These are phyloP conservation scores for Articulospora tetracladia DNA, from an alignment of 495 filamentous ascomycete genomes.

Conservation along the genomic window DNA sequence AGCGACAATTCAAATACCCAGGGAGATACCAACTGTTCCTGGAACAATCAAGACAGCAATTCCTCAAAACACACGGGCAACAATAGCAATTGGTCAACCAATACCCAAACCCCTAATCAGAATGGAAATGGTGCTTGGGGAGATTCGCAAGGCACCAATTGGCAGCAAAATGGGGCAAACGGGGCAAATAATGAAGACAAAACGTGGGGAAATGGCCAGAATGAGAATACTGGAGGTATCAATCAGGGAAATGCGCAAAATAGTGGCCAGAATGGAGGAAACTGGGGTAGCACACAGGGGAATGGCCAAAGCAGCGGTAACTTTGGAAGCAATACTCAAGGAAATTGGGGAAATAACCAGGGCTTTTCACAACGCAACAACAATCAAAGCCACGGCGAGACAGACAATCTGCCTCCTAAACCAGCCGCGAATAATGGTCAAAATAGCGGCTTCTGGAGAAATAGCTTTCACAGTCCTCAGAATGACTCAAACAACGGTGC, in stretches of 20 bases:
- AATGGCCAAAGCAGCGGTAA: not conserved
- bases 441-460: too few species aligned
- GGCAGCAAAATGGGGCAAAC: not conserved
- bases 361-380: too few species aligned
- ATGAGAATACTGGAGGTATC: not conserved
- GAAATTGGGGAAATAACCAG: not conserved
- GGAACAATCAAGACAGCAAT: not conserved
- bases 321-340: not conserved
- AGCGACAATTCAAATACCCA: slow-evolving; percentile 3
- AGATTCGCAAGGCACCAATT: slow-evolving; percentile 5
- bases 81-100: not conserved
- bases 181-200: slow-evolving; percentile 4
- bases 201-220: not conserved
- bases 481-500: too few species aligned
- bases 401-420: too few species aligned
- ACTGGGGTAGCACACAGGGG: not conserved
- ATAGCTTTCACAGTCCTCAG: too few species aligned
- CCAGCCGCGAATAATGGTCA: too few species aligned
- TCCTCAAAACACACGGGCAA: slow-evolving; percentile 6
- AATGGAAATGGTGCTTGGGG: slow-evolving; percentile 11
- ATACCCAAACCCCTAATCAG: not conserved
- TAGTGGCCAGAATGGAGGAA: not conserved
- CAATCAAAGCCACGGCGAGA: too few species aligned
- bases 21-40: not conserved
- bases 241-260: not conserved